A percentile compares a stretch with the other conserved stretches of the same genome.
These are phyloP conservation scores for Curvularia spicifera DNA, from an alignment of 2,329 filamentous ascomycete genomes.

Conservation along the genomic window DNA sequence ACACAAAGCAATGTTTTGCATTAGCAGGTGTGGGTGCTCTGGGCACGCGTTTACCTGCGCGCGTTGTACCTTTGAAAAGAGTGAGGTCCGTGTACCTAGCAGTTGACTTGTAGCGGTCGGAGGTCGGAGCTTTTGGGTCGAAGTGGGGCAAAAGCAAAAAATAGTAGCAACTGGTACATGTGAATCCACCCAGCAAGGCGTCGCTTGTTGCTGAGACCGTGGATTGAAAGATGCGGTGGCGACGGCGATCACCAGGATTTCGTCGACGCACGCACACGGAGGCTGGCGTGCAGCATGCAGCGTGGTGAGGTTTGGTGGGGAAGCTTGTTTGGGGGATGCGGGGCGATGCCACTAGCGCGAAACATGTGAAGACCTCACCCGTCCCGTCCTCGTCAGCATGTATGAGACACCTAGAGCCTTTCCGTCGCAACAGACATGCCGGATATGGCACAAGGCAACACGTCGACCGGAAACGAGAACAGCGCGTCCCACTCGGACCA, in stretches of 20 bases:
- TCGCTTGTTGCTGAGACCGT: not conserved
- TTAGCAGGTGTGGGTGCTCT: not conserved
- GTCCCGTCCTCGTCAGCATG: slow-evolving; percentile 9
- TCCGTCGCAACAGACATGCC: slow-evolving; percentile 8
- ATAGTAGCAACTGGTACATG: not conserved
- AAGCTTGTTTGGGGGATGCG: slow-evolving; percentile 12
- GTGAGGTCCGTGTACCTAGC: not conserved
- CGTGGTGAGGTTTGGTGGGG: slow-evolving; percentile 15
- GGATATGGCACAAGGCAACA: not conserved
- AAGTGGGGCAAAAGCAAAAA: slow-evolving; percentile 8
- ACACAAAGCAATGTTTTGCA: not conserved
- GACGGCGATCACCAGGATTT: not conserved
- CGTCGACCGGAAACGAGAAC: not conserved
- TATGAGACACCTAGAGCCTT: slow-evolving; percentile 2
- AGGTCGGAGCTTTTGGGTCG: slow-evolving; percentile 3
- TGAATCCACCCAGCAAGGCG: not conserved
- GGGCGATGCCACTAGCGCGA: slow-evolving; percentile 21
- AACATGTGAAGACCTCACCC: slow-evolving; percentile 12
- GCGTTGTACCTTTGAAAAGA: no score
- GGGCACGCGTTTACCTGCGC: not conserved
- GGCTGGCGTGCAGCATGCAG: slow-evolving; percentile 19
- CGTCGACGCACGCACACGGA: slow-evolving; percentile 8
- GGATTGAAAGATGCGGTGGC: slow-evolving; percentile 3
- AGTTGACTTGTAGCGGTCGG: not conserved
- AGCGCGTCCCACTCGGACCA: not conserved